phyloP scores from a whole-genome alignment of 306 rosid genomes.

The Comarum palustre region DNA sequence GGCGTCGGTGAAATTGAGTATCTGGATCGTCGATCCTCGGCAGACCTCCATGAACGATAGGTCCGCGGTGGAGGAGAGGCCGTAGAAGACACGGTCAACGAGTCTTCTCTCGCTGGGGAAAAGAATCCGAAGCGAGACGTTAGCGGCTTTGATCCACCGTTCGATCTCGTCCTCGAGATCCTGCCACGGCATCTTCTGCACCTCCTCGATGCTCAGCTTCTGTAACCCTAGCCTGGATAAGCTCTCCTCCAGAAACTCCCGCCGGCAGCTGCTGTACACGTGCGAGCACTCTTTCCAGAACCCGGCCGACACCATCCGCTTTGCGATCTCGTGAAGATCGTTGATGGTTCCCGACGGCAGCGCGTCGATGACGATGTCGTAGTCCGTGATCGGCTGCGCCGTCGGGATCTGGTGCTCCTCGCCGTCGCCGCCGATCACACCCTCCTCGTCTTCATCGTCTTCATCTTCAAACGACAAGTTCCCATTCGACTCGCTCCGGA shows the following conservation, averaged over 20 bases:
- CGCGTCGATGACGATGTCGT: conserved; percentile 74
- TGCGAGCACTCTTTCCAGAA: conserved; percentile 90
- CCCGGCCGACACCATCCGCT: conserved; percentile 86
- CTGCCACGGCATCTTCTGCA: conserved; percentile 80
- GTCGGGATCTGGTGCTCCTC: conserved; percentile 56
- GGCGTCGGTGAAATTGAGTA: conserved; percentile 79
- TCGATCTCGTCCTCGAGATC: conserved; percentile 87
- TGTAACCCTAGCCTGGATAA: conserved; percentile 75
- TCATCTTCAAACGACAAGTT: conserved; percentile 60
- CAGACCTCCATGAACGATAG: conserved; percentile 95
- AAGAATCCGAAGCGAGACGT: conserved; percentile 64
- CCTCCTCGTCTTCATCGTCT: conserved; percentile 39
- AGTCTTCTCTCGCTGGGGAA: conserved; percentile 84
- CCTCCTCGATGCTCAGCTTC: conserved; percentile 86
- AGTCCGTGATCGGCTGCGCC: conserved; percentile 67
- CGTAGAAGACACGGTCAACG: conserved; percentile 73
- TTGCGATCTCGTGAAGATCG: conserved; percentile 88
- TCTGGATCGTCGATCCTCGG: conserved; percentile 72
- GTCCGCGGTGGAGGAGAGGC: conserved; percentile 68
- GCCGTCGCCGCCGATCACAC: conserved; percentile 26
- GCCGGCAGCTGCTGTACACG: conserved; percentile 74
- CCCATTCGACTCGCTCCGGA: conserved; percentile 46
- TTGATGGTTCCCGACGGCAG: conserved; percentile 71
- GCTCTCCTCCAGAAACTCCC: conserved; percentile 88
- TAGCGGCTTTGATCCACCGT: conserved; percentile 75